These are phyloP conservation scores for Euryodendron excelsum DNA, from an alignment of 148 eudicot species.

Conservation along the genomic window DNA sequence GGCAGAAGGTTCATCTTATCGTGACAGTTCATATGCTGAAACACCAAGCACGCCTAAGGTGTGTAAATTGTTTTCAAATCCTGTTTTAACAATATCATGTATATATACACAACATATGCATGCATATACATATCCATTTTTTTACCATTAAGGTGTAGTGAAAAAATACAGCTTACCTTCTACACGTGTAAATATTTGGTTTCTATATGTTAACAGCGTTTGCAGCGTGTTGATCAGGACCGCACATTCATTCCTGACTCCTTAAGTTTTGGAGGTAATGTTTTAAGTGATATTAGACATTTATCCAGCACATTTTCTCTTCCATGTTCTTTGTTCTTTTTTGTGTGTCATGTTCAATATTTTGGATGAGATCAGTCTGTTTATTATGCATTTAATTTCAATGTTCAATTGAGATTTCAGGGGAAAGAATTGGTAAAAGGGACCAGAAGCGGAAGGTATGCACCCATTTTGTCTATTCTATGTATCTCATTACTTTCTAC, in stretches of 20 bases:
- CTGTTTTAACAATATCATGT: too few relatives aligned
- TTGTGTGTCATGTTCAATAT: neutral
- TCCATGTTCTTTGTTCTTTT: neutral
- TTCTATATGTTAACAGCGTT: constrained; percentile 38
- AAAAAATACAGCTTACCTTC: neutral
- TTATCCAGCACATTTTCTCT: neutral
- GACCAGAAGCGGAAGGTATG: constrained; percentile 83
- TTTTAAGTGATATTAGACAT: neutral
- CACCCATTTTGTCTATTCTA: neutral
- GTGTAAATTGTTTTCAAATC: neutral
- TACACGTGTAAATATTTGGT: neutral
- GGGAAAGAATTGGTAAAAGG: constrained; percentile 71
- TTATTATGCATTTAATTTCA: neutral
- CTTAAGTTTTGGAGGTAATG: constrained; percentile 60
- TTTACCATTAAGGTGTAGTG: neutral
- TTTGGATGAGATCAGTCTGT: neutral
- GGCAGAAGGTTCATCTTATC: constrained; percentile 80
- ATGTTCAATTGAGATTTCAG: constrained; percentile 32
- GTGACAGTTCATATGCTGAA: constrained; percentile 77
- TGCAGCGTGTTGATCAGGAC: constrained; percentile 69
- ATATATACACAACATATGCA: too few relatives aligned
- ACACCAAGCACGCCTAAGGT: constrained; percentile 78
- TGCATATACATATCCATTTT: too few relatives aligned
- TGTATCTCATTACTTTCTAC: neutral
- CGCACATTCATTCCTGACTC: constrained; percentile 70